Evolutionary conservation across 2,329 filamentous ascomycete species (phyloP).

Genomic region (Ophiocordyceps australis): DNA sequence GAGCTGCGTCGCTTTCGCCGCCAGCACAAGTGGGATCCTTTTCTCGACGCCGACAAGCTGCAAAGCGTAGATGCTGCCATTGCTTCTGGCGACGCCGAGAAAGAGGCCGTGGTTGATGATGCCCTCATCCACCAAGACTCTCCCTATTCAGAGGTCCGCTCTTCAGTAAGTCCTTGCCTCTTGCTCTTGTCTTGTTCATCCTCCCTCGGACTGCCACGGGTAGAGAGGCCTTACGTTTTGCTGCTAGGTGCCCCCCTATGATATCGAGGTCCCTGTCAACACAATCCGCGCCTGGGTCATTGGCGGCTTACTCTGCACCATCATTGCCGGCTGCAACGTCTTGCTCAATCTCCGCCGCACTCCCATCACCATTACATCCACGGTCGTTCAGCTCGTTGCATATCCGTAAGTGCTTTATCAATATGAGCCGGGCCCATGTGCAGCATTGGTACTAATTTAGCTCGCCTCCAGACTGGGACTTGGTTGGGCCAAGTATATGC

Average conservation of each 20-base stretch:
- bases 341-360: constrained; percentile 30
- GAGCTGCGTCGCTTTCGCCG: constrained; percentile 23
- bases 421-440: too few species aligned
- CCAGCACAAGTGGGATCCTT: constrained; percentile 37
- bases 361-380: constrained; percentile 30
- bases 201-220: too few species aligned
- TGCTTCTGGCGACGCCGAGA: constrained; percentile 22
- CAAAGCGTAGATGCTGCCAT: constrained; percentile 31
- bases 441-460: too few species aligned
- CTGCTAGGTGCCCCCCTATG: constrained; percentile 16
- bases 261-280: constrained; percentile 33
- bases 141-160: constrained; percentile 10
- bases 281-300: constrained; percentile 43
- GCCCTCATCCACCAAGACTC: constrained; percentile 33
- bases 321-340: constrained; percentile 38
- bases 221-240: too few species aligned
- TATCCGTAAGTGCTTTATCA: constrained; percentile 20
- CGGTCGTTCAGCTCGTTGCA: constrained; percentile 34
- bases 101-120: constrained; percentile 24
- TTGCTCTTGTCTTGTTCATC: neutral
- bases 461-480: constrained; percentile 5
- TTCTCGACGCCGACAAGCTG: constrained; percentile 31
- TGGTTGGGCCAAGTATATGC: constrained; percentile 14
- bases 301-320: constrained; percentile 35
- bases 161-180: constrained; percentile 4